A percentile compares a stretch with the other conserved stretches of the same genome.
phyloP scores from a whole-genome alignment of 192 early-diverging fungal genomes.

The Coemansia sp. region DNA sequence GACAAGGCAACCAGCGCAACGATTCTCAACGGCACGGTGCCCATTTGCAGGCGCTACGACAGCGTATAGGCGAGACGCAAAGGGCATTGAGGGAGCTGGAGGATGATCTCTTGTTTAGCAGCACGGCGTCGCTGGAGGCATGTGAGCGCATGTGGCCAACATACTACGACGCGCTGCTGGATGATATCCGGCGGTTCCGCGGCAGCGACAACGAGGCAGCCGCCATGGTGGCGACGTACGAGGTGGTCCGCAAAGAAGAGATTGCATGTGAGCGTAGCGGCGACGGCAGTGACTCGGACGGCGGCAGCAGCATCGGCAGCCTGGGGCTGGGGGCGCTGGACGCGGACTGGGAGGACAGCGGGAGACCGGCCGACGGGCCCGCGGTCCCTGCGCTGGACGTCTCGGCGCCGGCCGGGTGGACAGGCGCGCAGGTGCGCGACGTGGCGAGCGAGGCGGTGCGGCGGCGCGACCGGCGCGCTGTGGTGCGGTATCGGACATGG shows the following conservation, averaged over 20 bases:
- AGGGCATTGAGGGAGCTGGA: constrained; percentile 2
- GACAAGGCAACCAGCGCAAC: neutral
- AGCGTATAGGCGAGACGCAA: neutral
- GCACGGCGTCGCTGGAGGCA: neutral
- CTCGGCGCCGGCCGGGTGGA: constrained; percentile 7
- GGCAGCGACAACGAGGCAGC: neutral
- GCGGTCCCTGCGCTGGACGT: no score
- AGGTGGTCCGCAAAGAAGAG: neutral
- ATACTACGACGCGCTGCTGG: constrained; percentile 16
- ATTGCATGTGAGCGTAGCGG: neutral
- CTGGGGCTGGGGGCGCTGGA: no score
- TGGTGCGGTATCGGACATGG: neutral
- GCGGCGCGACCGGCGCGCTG: constrained; percentile 8
- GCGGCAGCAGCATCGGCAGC: no score
- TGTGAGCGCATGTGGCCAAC: constrained; percentile 17
- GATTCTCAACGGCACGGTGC: neutral
- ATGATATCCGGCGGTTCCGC: constrained; percentile 5
- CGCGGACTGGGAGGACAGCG: neutral
- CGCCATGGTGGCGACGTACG: neutral
- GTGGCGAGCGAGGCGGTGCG: neutral
- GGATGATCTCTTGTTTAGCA: constrained; percentile 9
- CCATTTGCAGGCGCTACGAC: neutral
- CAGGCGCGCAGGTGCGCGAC: constrained; percentile 3
- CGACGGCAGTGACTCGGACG: no score
- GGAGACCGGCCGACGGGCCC: no score